Percentiles rank a stretch among this genome's conserved stretches.
phyloP scores from a whole-genome alignment of 2,329 filamentous ascomycete species.

The Fusarium sp. region DNA sequence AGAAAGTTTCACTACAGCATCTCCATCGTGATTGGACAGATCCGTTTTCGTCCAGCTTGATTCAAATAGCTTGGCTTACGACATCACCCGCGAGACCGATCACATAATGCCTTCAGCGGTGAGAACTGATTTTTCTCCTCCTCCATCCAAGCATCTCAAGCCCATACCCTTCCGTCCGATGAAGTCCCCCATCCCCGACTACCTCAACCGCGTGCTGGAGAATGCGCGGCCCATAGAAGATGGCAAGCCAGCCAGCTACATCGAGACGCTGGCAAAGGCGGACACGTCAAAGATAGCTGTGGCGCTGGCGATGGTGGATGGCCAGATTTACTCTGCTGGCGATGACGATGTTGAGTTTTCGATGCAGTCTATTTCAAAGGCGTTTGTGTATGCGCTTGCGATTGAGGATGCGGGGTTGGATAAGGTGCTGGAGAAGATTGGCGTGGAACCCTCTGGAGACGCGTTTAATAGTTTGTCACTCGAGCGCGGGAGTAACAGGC shows the following conservation, averaged over 20 bases:
- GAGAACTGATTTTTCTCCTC: not conserved
- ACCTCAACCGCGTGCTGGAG: conserved; percentile 46
- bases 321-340: conserved; percentile 51
- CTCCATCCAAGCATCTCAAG: not conserved
- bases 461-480: conserved; percentile 50
- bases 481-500: conserved; percentile 44
- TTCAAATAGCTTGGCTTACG: conserved; percentile 18
- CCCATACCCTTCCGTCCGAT: conserved; percentile 28
- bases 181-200: conserved; percentile 50
- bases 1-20: not conserved
- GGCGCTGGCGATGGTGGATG: conserved; percentile 52
- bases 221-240: conserved; percentile 43
- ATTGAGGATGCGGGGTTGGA: conserved; percentile 50
- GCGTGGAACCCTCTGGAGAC: conserved; percentile 52
- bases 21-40: not conserved
- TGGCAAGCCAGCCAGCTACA: conserved; percentile 49
- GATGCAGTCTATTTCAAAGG: conserved; percentile 54
- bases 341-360: conserved; percentile 53
- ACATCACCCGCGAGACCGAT: conserved; percentile 3
- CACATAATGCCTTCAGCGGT: not conserved
- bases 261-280: conserved; percentile 50
- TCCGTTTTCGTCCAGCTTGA: not conserved
- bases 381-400: conserved; percentile 52
- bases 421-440: conserved; percentile 50
- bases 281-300: conserved; percentile 52